phyloP scores from a whole-genome alignment of 2,329 filamentous ascomycete species.

The Apiospora koreana region DNA sequence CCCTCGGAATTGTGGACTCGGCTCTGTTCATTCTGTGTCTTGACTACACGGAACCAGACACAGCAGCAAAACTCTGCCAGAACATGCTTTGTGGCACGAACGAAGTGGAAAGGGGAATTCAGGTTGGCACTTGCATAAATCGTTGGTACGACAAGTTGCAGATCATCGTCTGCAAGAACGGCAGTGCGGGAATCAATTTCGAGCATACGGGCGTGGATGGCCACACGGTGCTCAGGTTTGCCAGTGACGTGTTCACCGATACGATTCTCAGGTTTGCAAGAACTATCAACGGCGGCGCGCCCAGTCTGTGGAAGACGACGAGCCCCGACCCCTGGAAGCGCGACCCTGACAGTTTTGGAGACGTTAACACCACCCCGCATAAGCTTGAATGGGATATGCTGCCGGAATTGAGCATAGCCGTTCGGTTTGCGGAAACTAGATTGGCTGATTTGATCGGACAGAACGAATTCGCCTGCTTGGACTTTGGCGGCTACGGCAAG shows the following conservation, averaged over 20 bases:
- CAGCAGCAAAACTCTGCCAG: slow-evolving; percentile 82
- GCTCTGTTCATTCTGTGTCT: slow-evolving; percentile 90
- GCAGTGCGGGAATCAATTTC: slow-evolving; percentile 97
- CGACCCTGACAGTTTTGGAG: slow-evolving; percentile 86
- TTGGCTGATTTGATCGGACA: slow-evolving; percentile 94
- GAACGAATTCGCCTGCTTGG: slow-evolving; percentile 91
- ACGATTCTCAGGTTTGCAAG: slow-evolving; percentile 94
- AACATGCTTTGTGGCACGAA: slow-evolving; percentile 98
- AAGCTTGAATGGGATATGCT: slow-evolving; percentile 98
- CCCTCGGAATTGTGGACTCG: slow-evolving; percentile 91
- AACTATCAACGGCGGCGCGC: slow-evolving; percentile 92
- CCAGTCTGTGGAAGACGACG: slow-evolving; percentile 85
- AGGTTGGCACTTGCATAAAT: slow-evolving; percentile 97
- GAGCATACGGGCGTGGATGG: slow-evolving; percentile 98
- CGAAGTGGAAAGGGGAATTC: slow-evolving; percentile 87
- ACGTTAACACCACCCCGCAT: slow-evolving; percentile 90
- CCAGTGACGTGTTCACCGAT: slow-evolving; percentile 95
- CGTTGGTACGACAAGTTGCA: slow-evolving; percentile 99
- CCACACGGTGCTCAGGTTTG: slow-evolving; percentile 94
- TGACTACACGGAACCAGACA: slow-evolving; percentile 85
- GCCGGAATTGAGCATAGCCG: slow-evolving; percentile 84
- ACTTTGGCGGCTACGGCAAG: slow-evolving; percentile 89
- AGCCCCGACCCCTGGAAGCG: slow-evolving; percentile 93
- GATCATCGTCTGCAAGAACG: slow-evolving; percentile 98
- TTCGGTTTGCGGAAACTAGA: slow-evolving; percentile 93